Conservation (phyloP, 768 basidiomycete species). For the Suillus placidus region DNA sequence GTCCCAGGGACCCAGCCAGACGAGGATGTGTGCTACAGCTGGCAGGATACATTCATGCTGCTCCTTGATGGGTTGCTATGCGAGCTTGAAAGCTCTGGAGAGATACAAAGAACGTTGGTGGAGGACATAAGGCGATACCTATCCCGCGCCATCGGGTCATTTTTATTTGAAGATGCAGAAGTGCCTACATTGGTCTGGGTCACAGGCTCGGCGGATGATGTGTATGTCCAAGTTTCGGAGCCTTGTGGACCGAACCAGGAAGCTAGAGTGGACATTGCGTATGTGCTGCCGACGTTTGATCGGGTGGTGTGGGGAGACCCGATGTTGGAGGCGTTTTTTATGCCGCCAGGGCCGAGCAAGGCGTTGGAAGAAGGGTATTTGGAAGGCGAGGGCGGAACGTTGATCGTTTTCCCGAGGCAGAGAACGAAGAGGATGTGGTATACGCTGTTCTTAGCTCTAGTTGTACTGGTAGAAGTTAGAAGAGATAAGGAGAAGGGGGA, state of each 20-base stretch:
- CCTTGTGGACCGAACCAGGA: slow-evolving; percentile 14
- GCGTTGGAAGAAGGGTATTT: slow-evolving; percentile 66
- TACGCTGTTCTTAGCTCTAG: slow-evolving; percentile 60
- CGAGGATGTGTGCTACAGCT: slow-evolving; percentile 51
- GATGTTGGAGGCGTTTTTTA: slow-evolving; percentile 67
- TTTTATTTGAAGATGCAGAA: slow-evolving; percentile 77
- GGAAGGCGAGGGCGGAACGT: slow-evolving; percentile 42
- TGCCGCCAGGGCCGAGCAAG: slow-evolving; percentile 46
- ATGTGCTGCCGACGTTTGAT: slow-evolving; percentile 44
- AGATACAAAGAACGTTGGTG: slow-evolving; percentile 37
- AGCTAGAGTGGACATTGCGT: slow-evolving; percentile 31
- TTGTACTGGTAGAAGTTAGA: slow-evolving; percentile 52
- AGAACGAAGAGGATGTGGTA: slow-evolving; percentile 81
- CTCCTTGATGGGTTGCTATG: slow-evolving; percentile 59
- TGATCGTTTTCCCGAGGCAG: slow-evolving; percentile 65
- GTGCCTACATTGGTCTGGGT: slow-evolving; percentile 70
- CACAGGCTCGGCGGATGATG: slow-evolving; percentile 59
- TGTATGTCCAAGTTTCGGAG: slow-evolving; percentile 48
- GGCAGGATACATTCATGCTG: slow-evolving; percentile 74
- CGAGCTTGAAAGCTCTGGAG: slow-evolving; percentile 28
- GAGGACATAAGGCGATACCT: slow-evolving; percentile 51
- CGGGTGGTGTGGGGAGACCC: slow-evolving; percentile 80
- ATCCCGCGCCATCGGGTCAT: slow-evolving; percentile 72
- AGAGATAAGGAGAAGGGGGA: slow-evolving; percentile 16
- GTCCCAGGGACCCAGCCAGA: slow-evolving; percentile 38